Conservation (phyloP, 306 rosid genomes). For the Inga laurina region DNA sequence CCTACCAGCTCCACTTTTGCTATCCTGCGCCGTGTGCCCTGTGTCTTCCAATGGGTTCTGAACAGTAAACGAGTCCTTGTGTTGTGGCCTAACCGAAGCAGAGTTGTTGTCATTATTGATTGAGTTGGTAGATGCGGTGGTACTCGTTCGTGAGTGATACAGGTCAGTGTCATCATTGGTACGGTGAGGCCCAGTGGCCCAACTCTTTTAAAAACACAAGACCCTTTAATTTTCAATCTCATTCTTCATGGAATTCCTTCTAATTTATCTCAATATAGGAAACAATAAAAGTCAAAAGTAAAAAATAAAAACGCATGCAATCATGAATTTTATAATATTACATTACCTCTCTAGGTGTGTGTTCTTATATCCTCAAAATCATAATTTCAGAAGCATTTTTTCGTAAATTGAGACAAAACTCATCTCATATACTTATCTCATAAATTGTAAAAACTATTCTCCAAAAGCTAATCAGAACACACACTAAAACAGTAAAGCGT, state of each 20-base stretch:
- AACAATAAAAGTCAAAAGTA: no score
- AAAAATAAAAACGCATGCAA: no score
- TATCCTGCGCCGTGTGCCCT: slow-evolving; percentile 36
- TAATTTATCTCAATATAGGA: no score
- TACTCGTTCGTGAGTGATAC: not conserved
- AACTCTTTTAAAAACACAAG: not conserved
- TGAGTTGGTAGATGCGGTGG: not conserved
- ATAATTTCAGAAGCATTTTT: no score
- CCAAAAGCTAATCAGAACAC: no score
- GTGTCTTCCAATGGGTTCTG: not conserved
- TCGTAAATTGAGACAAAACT: no score
- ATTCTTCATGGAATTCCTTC: not conserved
- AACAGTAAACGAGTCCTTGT: not conserved
- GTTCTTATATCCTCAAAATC: no score
- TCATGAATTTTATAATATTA: no score
- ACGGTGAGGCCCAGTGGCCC: slow-evolving; percentile 44
- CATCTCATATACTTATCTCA: no score
- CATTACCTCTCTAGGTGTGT: no score
- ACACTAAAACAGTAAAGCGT: no score
- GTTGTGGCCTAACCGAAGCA: not conserved
- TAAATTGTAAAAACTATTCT: no score
- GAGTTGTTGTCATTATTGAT: not conserved
- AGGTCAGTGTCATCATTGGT: slow-evolving; percentile 41
- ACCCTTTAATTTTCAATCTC: not conserved
- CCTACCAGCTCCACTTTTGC: slow-evolving; percentile 48